Evolutionary conservation across 441 rosid species (phyloP).

Genomic region (Kokia cookei): DNA sequence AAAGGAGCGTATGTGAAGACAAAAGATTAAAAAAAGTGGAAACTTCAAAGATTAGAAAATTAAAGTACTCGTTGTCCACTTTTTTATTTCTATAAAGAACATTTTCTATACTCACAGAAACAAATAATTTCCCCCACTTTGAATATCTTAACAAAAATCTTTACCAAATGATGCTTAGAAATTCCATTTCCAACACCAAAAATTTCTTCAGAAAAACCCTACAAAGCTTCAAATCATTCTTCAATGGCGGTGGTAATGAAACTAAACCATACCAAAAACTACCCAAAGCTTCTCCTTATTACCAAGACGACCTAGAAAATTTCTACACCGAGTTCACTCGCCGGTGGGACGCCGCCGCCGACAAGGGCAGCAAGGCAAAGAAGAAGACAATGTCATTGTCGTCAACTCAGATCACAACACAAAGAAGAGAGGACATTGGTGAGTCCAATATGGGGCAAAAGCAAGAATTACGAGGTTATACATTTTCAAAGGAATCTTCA

Average conservation of each 20-base stretch:
- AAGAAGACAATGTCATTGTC: background rate
- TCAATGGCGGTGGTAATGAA: constrained; percentile 24
- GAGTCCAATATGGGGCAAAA: background rate
- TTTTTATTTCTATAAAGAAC: background rate
- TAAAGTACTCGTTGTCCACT: background rate
- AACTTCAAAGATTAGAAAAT: background rate
- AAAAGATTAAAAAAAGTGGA: background rate
- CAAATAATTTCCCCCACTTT: background rate
- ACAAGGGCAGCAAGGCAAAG: background rate
- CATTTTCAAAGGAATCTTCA: constrained; percentile 1
- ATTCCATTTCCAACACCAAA: constrained; percentile 54
- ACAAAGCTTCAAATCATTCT: constrained; percentile 44
- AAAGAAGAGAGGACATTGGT: background rate
- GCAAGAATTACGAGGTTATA: constrained; percentile 3
- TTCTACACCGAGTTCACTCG: constrained; percentile 30
- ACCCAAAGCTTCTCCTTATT: constrained; percentile 42
- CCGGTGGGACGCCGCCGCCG: constrained; percentile 19
- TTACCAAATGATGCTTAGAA: constrained; percentile 49
- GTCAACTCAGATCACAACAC: background rate
- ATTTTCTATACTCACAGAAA: background rate
- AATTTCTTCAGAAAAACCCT: constrained; percentile 59
- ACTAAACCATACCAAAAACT: constrained; percentile 42
- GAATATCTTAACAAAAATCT: background rate
- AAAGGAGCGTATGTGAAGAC: constrained; percentile 6
- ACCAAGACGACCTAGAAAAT: constrained; percentile 31